A percentile compares a stretch with the other conserved stretches of the same genome.
These are phyloP conservation scores for Ophiostoma ulmi DNA, from an alignment of 2,329 filamentous ascomycete species.

Conservation along the genomic window DNA sequence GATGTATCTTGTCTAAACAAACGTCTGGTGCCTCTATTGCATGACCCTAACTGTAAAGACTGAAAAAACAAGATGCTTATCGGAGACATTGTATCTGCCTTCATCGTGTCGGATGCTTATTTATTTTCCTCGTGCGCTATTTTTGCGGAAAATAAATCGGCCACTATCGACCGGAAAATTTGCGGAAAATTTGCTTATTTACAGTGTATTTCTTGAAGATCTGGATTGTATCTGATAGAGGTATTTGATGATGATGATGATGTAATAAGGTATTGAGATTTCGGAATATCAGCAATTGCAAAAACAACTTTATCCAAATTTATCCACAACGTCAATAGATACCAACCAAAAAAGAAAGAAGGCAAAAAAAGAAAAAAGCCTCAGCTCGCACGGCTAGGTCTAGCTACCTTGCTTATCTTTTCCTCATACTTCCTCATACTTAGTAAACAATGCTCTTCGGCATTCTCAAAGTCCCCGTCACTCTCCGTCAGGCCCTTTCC, in stretches of 20 bases:
- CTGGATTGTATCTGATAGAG: background rate
- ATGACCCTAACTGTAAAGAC: background rate
- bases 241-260: background rate
- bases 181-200: background rate
- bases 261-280: background rate
- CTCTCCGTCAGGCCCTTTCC: background rate
- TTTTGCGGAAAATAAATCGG: constrained; percentile 15
- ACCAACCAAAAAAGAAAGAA: background rate
- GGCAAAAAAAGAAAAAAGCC: background rate
- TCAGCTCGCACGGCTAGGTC: background rate
- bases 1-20: background rate
- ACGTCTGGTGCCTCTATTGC: background rate
- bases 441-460: background rate
- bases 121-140: constrained; percentile 16
- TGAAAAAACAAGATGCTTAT: background rate
- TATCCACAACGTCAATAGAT: background rate
- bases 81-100: constrained; percentile 13
- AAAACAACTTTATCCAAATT: background rate
- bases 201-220: background rate
- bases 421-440: too few relatives aligned
- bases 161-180: background rate
- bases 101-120: background rate
- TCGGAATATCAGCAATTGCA: background rate
- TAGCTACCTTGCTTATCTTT: background rate
- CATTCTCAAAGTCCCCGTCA: background rate